phyloP scores from a whole-genome alignment of 768 basidiomycete genomes.

The Suillus spraguei region DNA sequence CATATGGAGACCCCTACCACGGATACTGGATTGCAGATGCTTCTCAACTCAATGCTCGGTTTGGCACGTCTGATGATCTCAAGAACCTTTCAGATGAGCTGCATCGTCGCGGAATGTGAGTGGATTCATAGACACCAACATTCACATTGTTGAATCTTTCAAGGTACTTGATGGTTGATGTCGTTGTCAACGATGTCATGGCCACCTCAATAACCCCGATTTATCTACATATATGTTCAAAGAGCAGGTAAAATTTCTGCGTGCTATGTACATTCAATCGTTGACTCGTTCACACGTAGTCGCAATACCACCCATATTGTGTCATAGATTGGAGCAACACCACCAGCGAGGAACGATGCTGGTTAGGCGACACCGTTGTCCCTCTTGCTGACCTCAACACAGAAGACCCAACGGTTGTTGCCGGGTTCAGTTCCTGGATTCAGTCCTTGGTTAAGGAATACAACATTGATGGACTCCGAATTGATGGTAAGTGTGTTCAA shows the following conservation, averaged over 20 bases:
- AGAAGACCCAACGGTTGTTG: conserved; percentile 60
- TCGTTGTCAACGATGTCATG: conserved; percentile 89
- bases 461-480: conserved; percentile 82
- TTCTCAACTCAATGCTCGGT: conserved; percentile 64
- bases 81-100: conserved; percentile 65
- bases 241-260: conserved; percentile 44
- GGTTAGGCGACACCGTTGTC: conserved; percentile 79
- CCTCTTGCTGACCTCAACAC: conserved; percentile 83
- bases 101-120: conserved; percentile 73
- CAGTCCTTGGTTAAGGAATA: conserved; percentile 66
- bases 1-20: conserved; percentile 84
- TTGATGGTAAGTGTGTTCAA: conserved; percentile 54
- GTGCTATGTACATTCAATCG: neutral
- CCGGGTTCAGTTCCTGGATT: conserved; percentile 72
- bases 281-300: conserved; percentile 34
- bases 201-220: conserved; percentile 63
- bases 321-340: conserved; percentile 69
- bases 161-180: conserved; percentile 83
- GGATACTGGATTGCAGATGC: conserved; percentile 84
- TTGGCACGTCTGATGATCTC: conserved; percentile 75
- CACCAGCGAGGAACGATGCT: conserved; percentile 75
- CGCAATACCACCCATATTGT: conserved; percentile 80
- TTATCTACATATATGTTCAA: conserved; percentile 72
- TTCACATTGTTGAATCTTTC: conserved; percentile 14
- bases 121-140: conserved; percentile 17